phyloP scores from a whole-genome alignment of 1,284 basidiomycete species.

The Trichosporon sp. region DNA sequence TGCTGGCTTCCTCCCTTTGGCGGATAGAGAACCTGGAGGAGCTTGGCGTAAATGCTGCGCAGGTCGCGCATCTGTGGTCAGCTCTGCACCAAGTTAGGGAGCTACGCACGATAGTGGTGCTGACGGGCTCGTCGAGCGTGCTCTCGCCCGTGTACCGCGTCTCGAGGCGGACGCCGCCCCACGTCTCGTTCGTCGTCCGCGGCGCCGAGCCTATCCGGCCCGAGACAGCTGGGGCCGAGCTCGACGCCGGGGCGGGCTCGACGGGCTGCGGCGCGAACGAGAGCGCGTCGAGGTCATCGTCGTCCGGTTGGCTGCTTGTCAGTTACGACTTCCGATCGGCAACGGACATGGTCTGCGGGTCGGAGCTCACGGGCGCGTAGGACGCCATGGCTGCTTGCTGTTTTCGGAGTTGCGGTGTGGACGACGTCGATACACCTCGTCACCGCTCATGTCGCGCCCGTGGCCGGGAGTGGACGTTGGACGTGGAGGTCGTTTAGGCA shows the following conservation, averaged over 20 bases:
- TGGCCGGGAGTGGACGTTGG: background rate
- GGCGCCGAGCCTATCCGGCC: conserved; percentile 65
- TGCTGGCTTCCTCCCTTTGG: conserved; percentile 67
- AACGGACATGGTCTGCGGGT: conserved; percentile 37
- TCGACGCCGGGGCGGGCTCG: background rate
- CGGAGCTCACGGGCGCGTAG: conserved; percentile 25
- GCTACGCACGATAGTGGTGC: conserved; percentile 72
- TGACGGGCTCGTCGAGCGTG: conserved; percentile 86
- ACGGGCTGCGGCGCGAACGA: conserved; percentile 35
- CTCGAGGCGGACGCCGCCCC: conserved; percentile 76
- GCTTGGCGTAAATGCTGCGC: conserved; percentile 80
- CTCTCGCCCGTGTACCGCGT: conserved; percentile 75
- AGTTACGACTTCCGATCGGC: background rate
- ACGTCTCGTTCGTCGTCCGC: conserved; percentile 31
- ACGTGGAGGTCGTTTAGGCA: conserved; percentile 5
- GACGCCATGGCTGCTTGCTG: conserved; percentile 24
- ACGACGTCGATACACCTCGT: background rate
- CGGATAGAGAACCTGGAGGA: conserved; percentile 88
- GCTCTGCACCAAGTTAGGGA: background rate
- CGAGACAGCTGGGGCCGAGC: conserved; percentile 51
- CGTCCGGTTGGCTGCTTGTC: conserved; percentile 47
- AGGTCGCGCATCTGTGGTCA: conserved; percentile 71
- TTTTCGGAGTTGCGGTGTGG: background rate
- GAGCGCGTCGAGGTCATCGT: conserved; percentile 49
- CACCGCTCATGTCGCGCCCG: background rate